Base-by-base conservation (phyloP, 768 basidiomycete species). In the Postia placenta region DNA sequence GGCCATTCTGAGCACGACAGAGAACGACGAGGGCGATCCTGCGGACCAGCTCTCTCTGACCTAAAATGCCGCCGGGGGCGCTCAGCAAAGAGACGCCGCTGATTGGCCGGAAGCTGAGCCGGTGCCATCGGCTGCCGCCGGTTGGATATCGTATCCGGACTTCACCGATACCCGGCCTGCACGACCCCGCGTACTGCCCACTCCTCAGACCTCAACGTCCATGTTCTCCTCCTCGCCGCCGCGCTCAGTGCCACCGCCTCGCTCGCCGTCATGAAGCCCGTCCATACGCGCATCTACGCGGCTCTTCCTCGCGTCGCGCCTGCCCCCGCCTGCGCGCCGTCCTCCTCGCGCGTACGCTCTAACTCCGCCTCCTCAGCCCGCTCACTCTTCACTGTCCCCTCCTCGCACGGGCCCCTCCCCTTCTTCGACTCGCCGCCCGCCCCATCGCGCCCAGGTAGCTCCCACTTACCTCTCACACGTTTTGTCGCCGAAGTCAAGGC, bases 271-370 rank as follows among this genome's bases (percentile, higher is more conserved):
- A 58, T 58, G 57, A 58, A 58, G 52, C 17, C 54, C 30, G 55
- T 58, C n/a, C 57, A 55, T 67, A 80, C 77, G 57, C 72, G 76
- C n/a, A 62, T 80, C 37, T 75, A 69, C 55, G 69, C 67, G 17
- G 74, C 69, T 39, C 56, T 72, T 45, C 70, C 69, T 35, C 73
- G 72, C 42, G 62, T 64, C 7, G 54, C 63, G 50, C 26, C 56
- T 54, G 6, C 45, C 60, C 19, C 54, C 36, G 12, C 59, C 12
- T 33, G 56, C 49, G 54, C 61, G 19, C 42, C 58, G 45, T 51
- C 59, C 7, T 50, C 65, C 22, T 54, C 67, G 57, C 64, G 75
- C 49, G 67, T 68, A 37, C 72, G 74, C 53, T 76, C 78, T 5
- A 74, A 71, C 56, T 73, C 66, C 11, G 60, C 61, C 9, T 62